Base-by-base conservation (phyloP, 2,329 filamentous ascomycete species). In the Meredithiella fracta region DNA sequence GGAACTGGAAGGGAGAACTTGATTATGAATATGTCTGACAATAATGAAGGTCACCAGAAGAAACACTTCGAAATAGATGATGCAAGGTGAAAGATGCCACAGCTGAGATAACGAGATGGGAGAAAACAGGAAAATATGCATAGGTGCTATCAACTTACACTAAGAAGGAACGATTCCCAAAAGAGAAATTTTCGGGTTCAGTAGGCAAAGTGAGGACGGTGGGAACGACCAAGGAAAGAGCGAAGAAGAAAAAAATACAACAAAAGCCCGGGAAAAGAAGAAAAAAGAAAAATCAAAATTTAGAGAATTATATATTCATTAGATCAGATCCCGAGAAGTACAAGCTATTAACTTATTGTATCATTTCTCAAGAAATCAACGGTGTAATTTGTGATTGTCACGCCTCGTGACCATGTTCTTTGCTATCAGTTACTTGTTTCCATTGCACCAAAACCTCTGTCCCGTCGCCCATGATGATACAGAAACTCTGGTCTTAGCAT, bases 111-210 rank as follows among this genome's bases (percentile, higher is more conserved):
- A 49, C 31, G 15, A 14, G 31, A 52, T 38, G 31, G 20, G 29
- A 52, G 25, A 52, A 17, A 52, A 20, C n/a, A 34, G 29, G 11
- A 42, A 42, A 42, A 42, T 42, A 42, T 4, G 38, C 38, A 42
- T 5, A n/a, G 38, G 38, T 15, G 38, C 11, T 20, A 11, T 34
- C 5, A 34, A 34, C 29, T 34, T 34, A 34, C 38, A 7, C 4
- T 17, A 9, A 52, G 50, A 23, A 52, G 50, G 50, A 52, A 37
- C 34, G 50, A 38, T 52, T 52, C 50, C 50, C 50, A 52, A 52
- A 52, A 37, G 29, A 52, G 50, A 52, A 52, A 52, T 52, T 52
- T 52, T 17, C 20, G 38, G 17, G 31, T 37, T 22, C 15, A 3
- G 31, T 7, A 5, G 20, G 15, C 17, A 20, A 29, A 29, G 31